phyloP scores from a whole-genome alignment of 768 basidiomycete species.

The Amanita phalloides region DNA sequence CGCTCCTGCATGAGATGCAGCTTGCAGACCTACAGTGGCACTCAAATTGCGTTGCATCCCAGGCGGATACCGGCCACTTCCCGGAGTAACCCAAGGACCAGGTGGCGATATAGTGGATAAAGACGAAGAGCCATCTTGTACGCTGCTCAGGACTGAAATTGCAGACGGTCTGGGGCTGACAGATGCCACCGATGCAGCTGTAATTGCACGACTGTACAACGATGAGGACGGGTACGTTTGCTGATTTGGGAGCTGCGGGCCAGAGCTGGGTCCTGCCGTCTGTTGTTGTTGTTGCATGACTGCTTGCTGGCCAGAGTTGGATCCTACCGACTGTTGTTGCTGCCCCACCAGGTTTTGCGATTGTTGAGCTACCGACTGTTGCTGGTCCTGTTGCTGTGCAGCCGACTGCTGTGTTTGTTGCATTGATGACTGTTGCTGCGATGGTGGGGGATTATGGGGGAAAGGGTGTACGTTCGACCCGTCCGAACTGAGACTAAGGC shows the following conservation, averaged over 20 bases:
- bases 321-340: neutral
- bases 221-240: neutral
- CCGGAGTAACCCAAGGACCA: neutral
- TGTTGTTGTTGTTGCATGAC: neutral
- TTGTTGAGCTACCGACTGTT: neutral
- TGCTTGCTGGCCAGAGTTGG: neutral
- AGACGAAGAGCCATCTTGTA: neutral
- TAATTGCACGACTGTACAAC: neutral
- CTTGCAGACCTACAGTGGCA: neutral
- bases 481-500: constrained; percentile 16
- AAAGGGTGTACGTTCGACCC: constrained; percentile 2
- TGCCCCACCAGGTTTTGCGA: neutral
- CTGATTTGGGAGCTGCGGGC: neutral
- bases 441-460: neutral
- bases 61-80: constrained; percentile 1
- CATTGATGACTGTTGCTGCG: neutral
- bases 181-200: neutral
- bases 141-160: neutral
- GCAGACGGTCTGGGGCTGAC: neutral
- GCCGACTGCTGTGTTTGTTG: neutral
- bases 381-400: neutral
- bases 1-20: neutral
- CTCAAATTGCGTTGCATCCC: neutral
- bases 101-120: neutral
- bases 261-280: neutral